Evolutionary conservation across 2,329 filamentous ascomycete species (phyloP).

Genomic region (Claviceps sp.): DNA sequence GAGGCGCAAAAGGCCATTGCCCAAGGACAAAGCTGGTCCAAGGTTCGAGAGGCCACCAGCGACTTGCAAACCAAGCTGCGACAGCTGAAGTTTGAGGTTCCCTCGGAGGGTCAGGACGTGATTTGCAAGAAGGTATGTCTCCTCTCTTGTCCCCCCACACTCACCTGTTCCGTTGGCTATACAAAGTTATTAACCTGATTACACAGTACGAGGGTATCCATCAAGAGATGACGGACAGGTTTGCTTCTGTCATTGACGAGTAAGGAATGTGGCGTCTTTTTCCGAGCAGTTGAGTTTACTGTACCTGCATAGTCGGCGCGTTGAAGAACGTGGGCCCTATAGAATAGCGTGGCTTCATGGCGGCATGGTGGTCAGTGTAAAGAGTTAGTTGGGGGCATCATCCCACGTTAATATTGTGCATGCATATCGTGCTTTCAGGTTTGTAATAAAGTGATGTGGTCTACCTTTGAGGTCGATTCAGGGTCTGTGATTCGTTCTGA

Average conservation of each 20-base stretch:
- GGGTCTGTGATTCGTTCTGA: too few relatives aligned
- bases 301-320: background rate
- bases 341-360: constrained; percentile 11
- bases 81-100: constrained; percentile 94
- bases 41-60: constrained; percentile 78
- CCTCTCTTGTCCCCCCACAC: background rate
- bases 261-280: constrained; percentile 30
- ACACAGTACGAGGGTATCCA: constrained; percentile 77
- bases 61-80: constrained; percentile 77
- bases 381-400: background rate
- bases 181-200: background rate
- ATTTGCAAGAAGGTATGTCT: constrained; percentile 65
- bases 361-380: constrained; percentile 6
- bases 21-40: constrained; percentile 82
- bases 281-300: background rate
- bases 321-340: constrained; percentile 13
- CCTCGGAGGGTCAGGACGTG: constrained; percentile 66
- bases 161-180: background rate
- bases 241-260: constrained; percentile 90
- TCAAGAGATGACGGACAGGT: constrained; percentile 91
- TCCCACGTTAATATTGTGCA: too few relatives aligned
- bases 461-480: too few relatives aligned
- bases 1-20: constrained; percentile 91
- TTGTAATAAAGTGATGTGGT: too few relatives aligned
- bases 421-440: too few relatives aligned